phyloP scores from a whole-genome alignment of 768 basidiomycete genomes.

The Coprinopsis sp. region DNA sequence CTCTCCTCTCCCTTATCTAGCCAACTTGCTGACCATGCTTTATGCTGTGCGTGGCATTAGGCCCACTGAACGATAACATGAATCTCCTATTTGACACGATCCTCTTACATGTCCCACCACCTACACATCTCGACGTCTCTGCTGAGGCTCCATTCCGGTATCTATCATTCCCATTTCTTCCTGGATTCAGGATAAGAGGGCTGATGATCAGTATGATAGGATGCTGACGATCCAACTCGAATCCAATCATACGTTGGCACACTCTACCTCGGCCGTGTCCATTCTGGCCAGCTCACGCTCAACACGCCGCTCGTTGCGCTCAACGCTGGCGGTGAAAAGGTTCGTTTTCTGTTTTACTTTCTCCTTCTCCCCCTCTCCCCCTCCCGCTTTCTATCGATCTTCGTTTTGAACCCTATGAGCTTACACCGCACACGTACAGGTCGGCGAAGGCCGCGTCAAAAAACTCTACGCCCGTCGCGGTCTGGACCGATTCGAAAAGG shows the following conservation, averaged over 20 bases:
- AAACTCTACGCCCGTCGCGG: slow-evolving; percentile 37
- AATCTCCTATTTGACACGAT: slow-evolving; percentile 43
- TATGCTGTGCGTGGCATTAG: no score
- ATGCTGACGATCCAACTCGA: slow-evolving; percentile 53
- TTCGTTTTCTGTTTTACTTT: no score
- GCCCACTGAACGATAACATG: slow-evolving; percentile 29
- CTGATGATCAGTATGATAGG: no score
- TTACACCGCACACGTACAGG: no score
- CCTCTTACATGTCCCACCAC: slow-evolving; percentile 39
- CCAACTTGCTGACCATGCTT: no score
- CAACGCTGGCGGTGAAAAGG: slow-evolving; percentile 38
- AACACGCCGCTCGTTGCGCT: slow-evolving; percentile 39
- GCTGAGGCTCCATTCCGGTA: slow-evolving; percentile 43
- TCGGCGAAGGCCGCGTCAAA: slow-evolving; percentile 49
- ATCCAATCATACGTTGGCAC: slow-evolving; percentile 47
- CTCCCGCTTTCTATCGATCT: no score
- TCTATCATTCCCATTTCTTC: no score
- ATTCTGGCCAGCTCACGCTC: slow-evolving; percentile 34
- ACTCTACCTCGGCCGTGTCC: slow-evolving; percentile 43
- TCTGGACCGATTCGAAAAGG: slow-evolving; percentile 39
- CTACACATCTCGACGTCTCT: slow-evolving; percentile 31
- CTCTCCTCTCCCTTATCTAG: no score
- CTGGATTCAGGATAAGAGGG: no score
- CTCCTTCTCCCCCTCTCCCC: no score
- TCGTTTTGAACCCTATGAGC: no score